Conservation (phyloP, 306 rosid species). For the Cicer arietinum region DNA sequence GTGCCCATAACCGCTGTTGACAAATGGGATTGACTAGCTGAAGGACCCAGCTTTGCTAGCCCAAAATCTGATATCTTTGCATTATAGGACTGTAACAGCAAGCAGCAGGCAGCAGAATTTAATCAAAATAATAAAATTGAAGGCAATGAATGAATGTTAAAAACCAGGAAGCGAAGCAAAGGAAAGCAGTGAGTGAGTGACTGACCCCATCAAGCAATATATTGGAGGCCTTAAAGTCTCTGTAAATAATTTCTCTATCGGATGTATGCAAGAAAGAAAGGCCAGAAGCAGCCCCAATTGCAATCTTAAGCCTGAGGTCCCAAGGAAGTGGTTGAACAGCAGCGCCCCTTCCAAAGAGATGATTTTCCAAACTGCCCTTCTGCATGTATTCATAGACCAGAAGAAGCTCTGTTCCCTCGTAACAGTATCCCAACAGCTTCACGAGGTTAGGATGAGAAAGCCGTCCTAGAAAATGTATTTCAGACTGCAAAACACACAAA, state of each 20-base stretch:
- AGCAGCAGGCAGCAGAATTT: conserved; percentile 33
- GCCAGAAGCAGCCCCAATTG: conserved; percentile 96
- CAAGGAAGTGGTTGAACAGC: conserved; percentile 82
- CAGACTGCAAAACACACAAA: conserved; percentile 67
- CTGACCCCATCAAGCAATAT: conserved; percentile 89
- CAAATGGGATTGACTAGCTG: conserved; percentile 93
- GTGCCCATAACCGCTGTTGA: conserved; percentile 98
- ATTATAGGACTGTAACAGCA: conserved; percentile 62
- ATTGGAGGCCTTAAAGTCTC: conserved; percentile 97
- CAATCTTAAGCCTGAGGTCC: conserved; percentile 86
- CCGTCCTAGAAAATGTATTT: conserved; percentile 83
- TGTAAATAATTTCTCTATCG: conserved; percentile 85
- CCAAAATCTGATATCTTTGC: conserved; percentile 98
- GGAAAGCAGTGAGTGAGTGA: not conserved
- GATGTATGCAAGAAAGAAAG: conserved; percentile 88
- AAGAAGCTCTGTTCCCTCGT: conserved; percentile 79
- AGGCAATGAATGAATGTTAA: not conserved
- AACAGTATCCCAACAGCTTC: conserved; percentile 84
- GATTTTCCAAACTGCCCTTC: conserved; percentile 89
- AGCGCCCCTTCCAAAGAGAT: conserved; percentile 95
- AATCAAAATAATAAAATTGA: not conserved
- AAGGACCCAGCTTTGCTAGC: conserved; percentile 95
- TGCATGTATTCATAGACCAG: conserved; percentile 95
- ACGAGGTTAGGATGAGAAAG: conserved; percentile 94
- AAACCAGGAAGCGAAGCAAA: not conserved